Base-by-base conservation (phyloP, 2,329 filamentous ascomycete genomes). In the Nectriaceae sp. region DNA sequence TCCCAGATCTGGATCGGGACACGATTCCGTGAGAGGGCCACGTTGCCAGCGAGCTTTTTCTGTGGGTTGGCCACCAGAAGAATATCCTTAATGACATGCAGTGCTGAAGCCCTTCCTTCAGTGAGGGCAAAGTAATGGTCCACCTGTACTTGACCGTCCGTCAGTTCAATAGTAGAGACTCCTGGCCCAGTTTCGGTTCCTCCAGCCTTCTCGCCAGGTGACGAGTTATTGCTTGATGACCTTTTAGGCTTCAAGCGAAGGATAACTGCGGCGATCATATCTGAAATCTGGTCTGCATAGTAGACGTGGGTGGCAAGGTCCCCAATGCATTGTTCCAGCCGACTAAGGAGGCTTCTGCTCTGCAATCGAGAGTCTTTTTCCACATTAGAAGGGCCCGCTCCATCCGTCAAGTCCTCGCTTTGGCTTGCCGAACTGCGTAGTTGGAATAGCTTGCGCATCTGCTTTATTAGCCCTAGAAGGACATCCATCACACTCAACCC, bases 401-500 rank as follows among this genome's bases (percentile, higher is more conserved):
- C 70, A 21, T 69, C 69, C 20, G 16, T 21, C 19, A 39, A 18
- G n/a, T 21, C 19, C 8, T 64, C 65, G 20, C 64, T 66, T 18
- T 62, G 63, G 51, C 56, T 62, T 16, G 59, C 54, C 24, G 71
- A 69, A 15, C 70, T 72, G 6, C 73, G 74, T 50, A 90, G 77
- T 61, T 90, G 88, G 13, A 96, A 78, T 8, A 96, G 75, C 60
- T 85, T 80, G 57, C 90, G 83, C 65, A 93, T 88, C 64, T 96
- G 90, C 55, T 90, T 87, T 54, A 97, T 83, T 13, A 99, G 77
- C 2, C 90, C 88, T 13, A 96, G 77, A 21, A 97, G 75, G 16
- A 97, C 86, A 66, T 99, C 94, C 85, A 97, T 97, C 44, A 97
- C 88, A 65, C 92, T 97, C 39, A 99, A 76, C 1, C 94, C 94